Evolutionary conservation across 768 basidiomycete species (phyloP), one percentile per base, ranked within the genome.

Genomic region (Aureoboletus auriporus): DNA sequence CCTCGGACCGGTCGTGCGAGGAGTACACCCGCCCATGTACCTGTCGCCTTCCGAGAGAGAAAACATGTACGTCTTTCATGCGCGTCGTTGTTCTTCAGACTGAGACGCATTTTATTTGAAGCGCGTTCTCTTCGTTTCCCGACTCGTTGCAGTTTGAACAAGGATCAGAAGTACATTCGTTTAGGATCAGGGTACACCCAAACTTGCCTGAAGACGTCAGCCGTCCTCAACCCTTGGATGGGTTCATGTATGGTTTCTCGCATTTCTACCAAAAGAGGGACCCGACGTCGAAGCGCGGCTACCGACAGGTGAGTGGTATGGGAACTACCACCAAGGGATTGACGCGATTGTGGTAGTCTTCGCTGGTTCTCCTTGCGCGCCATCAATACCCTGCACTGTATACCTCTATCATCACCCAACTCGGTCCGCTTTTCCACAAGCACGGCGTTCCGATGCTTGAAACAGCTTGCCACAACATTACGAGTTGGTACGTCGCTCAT

Each of bases 81-180:
- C 28, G 4, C 4, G 6, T 17, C 14, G 6, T 31, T 10, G 20
- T 10, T 35, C 45, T 30, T 43, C 14, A 6, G 5, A 40, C 47
- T 53, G 45, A 63, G 46, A 46, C 31, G 6, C 17, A 38, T 23
- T 26, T 16, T 8, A 26, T 20, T 20, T 30, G 3, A 42, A 96
- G 93, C 47, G 89, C 93, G 2, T 97, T 97, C 65, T 89, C 88
- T 7, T 83, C 91, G 1, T 93, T 97, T 59, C 93, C 93, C 0
- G 93, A 97, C 61, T 92, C 92, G 0, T 69, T 83, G 2, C 83
- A 89, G 47, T 91, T 91, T 49, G 83, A 89, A 39, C 84, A 94
- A 62, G 92, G 92, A 6, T 82, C 83, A 0, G 83, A 89, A 60
- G 75, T 77, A 1, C 92, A 95, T 65, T 92, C 89, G 0, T 95